Base-by-base conservation (phyloP, 2,329 filamentous ascomycete genomes). In the Hymenoscyphus albidus region DNA sequence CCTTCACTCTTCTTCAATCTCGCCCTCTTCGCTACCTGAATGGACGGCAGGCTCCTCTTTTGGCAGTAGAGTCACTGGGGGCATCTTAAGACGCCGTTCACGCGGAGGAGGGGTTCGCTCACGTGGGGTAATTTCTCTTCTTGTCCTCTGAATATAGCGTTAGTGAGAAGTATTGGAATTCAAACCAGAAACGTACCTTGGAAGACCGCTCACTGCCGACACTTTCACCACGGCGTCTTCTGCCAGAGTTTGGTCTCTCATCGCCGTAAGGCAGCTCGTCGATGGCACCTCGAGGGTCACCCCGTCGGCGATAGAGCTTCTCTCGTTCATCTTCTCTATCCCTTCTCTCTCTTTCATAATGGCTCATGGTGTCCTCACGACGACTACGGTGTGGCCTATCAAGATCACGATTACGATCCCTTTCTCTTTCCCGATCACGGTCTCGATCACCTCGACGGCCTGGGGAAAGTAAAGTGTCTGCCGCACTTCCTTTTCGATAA, bases 1-100 rank as follows among this genome's bases (percentile, higher is more conserved):
- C 48, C n/a, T 40, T 64, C 40, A 62, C 32, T 62, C 85, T 81
- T 98, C 93, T 78, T 97, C 95, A 72, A 99, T 98, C 80, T 99
- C 95, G 61, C 95, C 95, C 78, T 99, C 95, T 79, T 99, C 95
- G 74, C 93, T 97, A 62, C 95, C 95, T 65, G 91, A 94, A 73
- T 75, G 74, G 42, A 76, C 70, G 5, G 78, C 78, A 69, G 78
- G 79, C 60, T 81, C 81, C 66, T 81, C 80, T 72, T 80, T 80
- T 62, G 75, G 67, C 44, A 69, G 68, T 54, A 73, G 65, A 32
- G 76, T 70, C 32, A 69, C 65, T 56, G 80, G 80, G 54, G 85
- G 83, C 59, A 84, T 84, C 77, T 82, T 88, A 74, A 81, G 80
- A 74, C 80, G 80, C 69, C 75, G 76, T 74, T 88, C 85, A 74